Percentiles rank a stretch among this genome's conserved stretches.
Conservation (phyloP, 768 basidiomycete genomes). For the Lentinula guzmanii region DNA sequence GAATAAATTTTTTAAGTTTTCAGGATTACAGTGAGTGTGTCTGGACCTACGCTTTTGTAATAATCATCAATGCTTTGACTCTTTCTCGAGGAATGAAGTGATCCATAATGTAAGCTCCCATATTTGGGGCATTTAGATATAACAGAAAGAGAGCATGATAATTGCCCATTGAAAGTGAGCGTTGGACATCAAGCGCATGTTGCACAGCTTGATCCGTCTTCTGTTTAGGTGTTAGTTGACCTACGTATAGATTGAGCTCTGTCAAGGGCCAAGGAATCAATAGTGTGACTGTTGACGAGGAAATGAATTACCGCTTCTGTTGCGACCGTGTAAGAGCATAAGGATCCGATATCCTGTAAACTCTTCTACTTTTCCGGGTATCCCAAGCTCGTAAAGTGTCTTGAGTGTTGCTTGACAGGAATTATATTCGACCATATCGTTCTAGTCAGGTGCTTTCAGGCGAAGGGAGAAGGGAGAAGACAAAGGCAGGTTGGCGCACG, state of each 20-base stretch:
- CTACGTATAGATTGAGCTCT: conserved; percentile 97
- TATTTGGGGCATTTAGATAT: conserved; percentile 82
- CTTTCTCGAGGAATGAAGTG: conserved; percentile 94
- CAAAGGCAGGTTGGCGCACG: conserved; percentile 37
- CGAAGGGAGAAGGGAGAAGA: conserved; percentile 5
- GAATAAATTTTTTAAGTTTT: conserved; percentile 4
- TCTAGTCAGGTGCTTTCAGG: conserved; percentile 37
- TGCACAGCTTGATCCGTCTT: conserved; percentile 73
- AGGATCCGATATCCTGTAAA: conserved; percentile 97
- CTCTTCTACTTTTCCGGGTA: conserved; percentile 90
- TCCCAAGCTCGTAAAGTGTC: conserved; percentile 87
- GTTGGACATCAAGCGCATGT: conserved; percentile 88
- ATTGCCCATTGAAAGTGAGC: conserved; percentile 86
- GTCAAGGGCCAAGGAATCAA: conserved; percentile 7
- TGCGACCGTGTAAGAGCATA: conserved; percentile 90
- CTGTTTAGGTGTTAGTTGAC: conserved; percentile 93
- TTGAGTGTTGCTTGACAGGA: conserved; percentile 92
- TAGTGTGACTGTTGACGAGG: not conserved
- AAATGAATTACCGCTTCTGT: conserved; percentile 77
- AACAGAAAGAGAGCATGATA: conserved; percentile 89
- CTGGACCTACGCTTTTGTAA: conserved; percentile 83
- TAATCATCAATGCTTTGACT: conserved; percentile 77
- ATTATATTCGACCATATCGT: conserved; percentile 98
- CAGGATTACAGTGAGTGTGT: not conserved
- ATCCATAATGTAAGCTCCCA: conserved; percentile 99